These are phyloP conservation scores for Coniochaeta sp. DNA, from an alignment of 2,329 filamentous ascomycete genomes.

Conservation along the genomic window DNA sequence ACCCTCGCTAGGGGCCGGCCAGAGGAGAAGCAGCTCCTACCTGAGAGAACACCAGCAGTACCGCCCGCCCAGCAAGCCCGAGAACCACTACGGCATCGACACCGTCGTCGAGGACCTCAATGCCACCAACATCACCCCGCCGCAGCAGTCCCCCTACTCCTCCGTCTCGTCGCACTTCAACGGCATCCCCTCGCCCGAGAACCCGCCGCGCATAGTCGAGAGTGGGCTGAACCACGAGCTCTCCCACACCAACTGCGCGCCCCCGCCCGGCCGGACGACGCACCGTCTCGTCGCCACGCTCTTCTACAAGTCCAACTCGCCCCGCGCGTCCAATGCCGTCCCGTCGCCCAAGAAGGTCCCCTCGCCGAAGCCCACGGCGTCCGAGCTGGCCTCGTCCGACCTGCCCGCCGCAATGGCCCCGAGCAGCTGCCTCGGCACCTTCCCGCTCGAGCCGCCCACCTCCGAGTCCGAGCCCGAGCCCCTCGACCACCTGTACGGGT, in stretches of 20 bases:
- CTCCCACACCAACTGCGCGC: conserved; percentile 56
- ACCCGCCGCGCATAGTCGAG: conserved; percentile 53
- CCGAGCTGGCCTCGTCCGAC: conserved; percentile 23
- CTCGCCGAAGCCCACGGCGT: conserved; percentile 22
- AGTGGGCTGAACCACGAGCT: conserved; percentile 55
- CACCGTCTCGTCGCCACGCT: conserved; percentile 54
- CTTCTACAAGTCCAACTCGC: conserved; percentile 47
- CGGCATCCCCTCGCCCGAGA: conserved; percentile 51
- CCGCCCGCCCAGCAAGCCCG: conserved; percentile 45
- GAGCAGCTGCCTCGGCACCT: conserved; percentile 48
- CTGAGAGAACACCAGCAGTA: conserved; percentile 58
- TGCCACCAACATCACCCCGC: conserved; percentile 26
- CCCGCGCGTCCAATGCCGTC: conserved; percentile 22
- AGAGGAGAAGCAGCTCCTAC: conserved; percentile 52
- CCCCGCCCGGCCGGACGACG: conserved; percentile 36
- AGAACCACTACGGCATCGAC: conserved; percentile 55
- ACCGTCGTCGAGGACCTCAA: conserved; percentile 53
- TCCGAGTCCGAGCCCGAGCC: conserved; percentile 49
- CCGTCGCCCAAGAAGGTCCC: conserved; percentile 27
- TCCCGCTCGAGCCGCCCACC: conserved; percentile 52
- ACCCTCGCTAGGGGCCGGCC: conserved; percentile 40
- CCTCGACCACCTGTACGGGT: conserved; percentile 59
- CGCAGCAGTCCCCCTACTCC: conserved; percentile 23
- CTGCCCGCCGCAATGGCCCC: conserved; percentile 51
- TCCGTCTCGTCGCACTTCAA: conserved; percentile 42